phyloP scores from a whole-genome alignment of 2,329 filamentous ascomycete species.

The Pestalotiopsis sp. region DNA sequence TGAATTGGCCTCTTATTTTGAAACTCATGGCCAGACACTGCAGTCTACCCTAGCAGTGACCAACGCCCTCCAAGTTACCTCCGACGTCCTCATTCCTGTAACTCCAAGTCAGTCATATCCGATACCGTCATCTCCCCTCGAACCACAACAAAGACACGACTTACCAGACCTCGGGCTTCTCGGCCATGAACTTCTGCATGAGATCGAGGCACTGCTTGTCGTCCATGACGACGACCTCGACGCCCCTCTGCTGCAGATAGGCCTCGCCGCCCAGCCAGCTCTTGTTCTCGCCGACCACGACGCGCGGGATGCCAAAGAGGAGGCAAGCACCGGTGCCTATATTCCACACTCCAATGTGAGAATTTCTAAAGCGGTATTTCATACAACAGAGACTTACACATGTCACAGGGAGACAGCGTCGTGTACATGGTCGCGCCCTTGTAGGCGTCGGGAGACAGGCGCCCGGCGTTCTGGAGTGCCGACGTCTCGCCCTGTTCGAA shows the following conservation, averaged over 20 bases:
- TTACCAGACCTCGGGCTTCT: conserved; percentile 74
- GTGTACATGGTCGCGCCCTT: conserved; percentile 81
- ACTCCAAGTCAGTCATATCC: neutral
- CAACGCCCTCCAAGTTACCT: neutral
- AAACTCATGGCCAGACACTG: neutral
- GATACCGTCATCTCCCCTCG: neutral
- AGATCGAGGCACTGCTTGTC: conserved; percentile 66
- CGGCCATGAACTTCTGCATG: conserved; percentile 73
- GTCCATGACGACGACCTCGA: conserved; percentile 74
- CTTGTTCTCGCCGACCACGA: conserved; percentile 79
- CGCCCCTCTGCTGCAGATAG: conserved; percentile 67
- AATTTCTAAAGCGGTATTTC: neutral
- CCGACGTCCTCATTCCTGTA: conserved; percentile 8
- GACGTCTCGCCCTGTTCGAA: conserved; percentile 70
- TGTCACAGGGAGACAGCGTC: conserved; percentile 77
- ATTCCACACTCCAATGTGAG: neutral
- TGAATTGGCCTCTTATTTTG: no score
- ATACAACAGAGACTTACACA: conserved; percentile 54
- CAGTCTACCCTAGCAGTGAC: neutral
- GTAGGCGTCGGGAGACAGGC: conserved; percentile 70
- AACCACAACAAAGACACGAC: conserved; percentile 25
- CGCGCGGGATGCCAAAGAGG: conserved; percentile 73
- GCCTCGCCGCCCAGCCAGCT: conserved; percentile 76
- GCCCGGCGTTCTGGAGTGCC: conserved; percentile 74
- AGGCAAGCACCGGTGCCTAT: conserved; percentile 71